Base-by-base conservation (phyloP, 225 moss, liverwort and hornwort genomes). In the Pseudisothecium myosuroides region DNA sequence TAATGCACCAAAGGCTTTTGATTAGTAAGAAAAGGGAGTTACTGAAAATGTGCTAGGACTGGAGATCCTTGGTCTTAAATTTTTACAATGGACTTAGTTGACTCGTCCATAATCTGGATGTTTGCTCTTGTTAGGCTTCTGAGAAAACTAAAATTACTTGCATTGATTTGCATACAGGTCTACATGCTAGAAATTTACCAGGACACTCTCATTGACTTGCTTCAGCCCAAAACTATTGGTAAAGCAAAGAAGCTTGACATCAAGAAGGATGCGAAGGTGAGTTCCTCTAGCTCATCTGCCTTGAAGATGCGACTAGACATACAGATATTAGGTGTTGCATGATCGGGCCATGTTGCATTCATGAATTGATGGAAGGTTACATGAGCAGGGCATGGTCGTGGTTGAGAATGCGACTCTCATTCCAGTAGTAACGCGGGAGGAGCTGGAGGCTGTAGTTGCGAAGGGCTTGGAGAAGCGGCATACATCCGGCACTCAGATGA, bases 151-250 rank as follows among this genome's bases (percentile, higher is more conserved):
- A 90, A 52, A 36, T 76, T 20, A 32, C 50, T 86, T 75, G 74
- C 31, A 68, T 77, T 88, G 89, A 50, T 68, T 88, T 90, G 50
- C 86, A 31, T 62, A 83, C 94, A 98, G 97, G 94, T 96, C 12
- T 98, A 98, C 83, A 98, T 98, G 98, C 81, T 98, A 91, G 98
- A 98, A 91, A 89, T 96, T 43, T 98, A 98, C 81, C 98, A 98
- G 92, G 98, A 98, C 89, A 94, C 96, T 60, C 89, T 98, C 82
- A 93, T 98, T 49, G 98, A 98, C 86, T 92, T 98, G 83, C 94
- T 98, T 31, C 91, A 84, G 77, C 94, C 84, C 55, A 96, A 88
- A 93, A 84, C 80, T 89, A 50, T 58, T 36, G 88, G 89, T 47
- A 96, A 94, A 92, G 88, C 93, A 68, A 93, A 93, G 91, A 98